Base-by-base conservation (phyloP, 164 flowering plant genomes). In the Macadamia tetraphylla region DNA sequence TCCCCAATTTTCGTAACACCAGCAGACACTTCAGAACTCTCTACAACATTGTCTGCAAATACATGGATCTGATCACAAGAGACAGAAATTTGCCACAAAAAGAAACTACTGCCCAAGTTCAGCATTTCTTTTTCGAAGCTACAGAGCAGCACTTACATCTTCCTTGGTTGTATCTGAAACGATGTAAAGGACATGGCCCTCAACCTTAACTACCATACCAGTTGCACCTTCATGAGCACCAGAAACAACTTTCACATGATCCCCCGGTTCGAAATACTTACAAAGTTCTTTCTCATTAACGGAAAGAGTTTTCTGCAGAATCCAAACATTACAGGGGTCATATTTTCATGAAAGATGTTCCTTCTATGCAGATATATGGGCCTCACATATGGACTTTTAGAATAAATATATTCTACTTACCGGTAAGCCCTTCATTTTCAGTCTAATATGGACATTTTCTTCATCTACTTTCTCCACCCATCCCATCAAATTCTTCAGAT, bases 401-500 rank as follows among this genome's bases (percentile, higher is more conserved):
- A 66, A 66, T 14, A 51, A 9, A 43, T 15, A 62, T 43, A 35
- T 43, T 63, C 43, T 23, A 57, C 15, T 79, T 82, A 94, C 97
- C 56, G 89, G 90, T 67, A 94, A 86, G 69, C 81, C 98, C 64
- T 86, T 75, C 85, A 79, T 79, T 76, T 87, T 86, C 29, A 97
- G 90, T 81, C 88, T 85, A 62, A 94, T 89, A 69, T 85, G 88
- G 15, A 92, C 92, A 75, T 81, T 85, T 31, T 84, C 97, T 80
- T 94, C 98, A 69, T 94, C 97, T 56, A 88, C 98, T 77, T 94
- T 94, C 78, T 94, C 98, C 72, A 94, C 97, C 86, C 89, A 82
- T 15, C 98, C 98, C 83, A 85, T 92, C 77, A 94, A 77, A 73
- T 87, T 90, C 71, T 83, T 92, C 0, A 94, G 87, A 77, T 94